Evolutionary conservation across 352 stramenopile genomes (phyloP).

Genomic region (Globisporangium radiosum): DNA sequence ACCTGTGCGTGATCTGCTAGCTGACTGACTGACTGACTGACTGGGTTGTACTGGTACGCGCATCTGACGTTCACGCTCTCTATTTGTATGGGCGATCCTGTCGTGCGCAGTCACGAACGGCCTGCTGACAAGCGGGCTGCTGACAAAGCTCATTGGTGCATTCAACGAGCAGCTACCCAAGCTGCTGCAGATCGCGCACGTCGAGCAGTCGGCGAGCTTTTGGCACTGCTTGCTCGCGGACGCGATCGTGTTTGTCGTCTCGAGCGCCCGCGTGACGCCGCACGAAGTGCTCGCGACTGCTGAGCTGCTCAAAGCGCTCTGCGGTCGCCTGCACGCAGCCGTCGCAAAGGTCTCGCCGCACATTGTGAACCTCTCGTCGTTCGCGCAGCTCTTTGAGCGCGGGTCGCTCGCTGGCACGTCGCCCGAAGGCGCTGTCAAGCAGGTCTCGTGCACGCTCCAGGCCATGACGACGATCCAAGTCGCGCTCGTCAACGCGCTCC

Average conservation of each 20-base stretch:
- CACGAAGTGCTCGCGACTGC: constrained; percentile 51
- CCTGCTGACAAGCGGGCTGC: constrained; percentile 36
- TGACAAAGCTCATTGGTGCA: constrained; percentile 40
- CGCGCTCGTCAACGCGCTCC: constrained; percentile 48
- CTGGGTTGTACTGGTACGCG: too few species aligned
- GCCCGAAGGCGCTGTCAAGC: constrained; percentile 58
- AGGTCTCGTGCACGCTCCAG: constrained; percentile 72
- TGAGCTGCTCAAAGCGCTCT: constrained; percentile 47
- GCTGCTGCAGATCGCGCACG: constrained; percentile 44
- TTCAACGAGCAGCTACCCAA: constrained; percentile 47
- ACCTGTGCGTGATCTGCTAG: constrained; percentile 20
- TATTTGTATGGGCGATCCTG: background rate
- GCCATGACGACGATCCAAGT: constrained; percentile 69
- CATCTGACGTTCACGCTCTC: background rate
- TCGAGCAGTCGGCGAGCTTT: constrained; percentile 66
- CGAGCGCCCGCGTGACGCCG: constrained; percentile 41
- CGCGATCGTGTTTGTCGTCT: constrained; percentile 52
- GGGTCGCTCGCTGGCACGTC: constrained; percentile 54
- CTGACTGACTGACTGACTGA: background rate
- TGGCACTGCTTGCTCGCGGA: constrained; percentile 75
- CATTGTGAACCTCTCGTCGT: constrained; percentile 77
- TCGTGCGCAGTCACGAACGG: constrained; percentile 46
- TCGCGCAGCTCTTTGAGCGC: constrained; percentile 66
- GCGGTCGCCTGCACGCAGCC: constrained; percentile 41
- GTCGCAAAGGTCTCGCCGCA: constrained; percentile 73